Evolutionary conservation across 352 stramenopile species (phyloP).

Genomic region (Phytopythium aichiense): DNA sequence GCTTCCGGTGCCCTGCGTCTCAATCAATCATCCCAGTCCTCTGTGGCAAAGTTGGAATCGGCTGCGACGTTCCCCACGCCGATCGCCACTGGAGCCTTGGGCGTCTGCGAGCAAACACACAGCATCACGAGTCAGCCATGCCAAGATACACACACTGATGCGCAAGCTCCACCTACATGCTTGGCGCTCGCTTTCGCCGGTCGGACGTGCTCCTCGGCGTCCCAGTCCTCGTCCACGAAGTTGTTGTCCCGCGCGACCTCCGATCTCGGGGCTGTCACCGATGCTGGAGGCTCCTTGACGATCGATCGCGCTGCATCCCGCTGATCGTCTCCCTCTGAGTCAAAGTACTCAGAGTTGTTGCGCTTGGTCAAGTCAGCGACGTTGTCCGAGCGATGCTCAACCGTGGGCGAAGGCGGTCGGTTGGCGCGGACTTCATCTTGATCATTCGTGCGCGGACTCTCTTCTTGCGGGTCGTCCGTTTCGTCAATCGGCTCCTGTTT

Average conservation of each 20-base stretch:
- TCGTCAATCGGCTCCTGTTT: conserved; percentile 23
- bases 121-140: conserved; percentile 7
- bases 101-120: conserved; percentile 3
- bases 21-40: conserved; percentile 59
- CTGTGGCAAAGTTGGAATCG: conserved; percentile 62
- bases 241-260: conserved; percentile 59
- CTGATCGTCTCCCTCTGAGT: conserved; percentile 22
- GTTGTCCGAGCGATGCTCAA: conserved; percentile 12
- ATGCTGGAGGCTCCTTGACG: background rate
- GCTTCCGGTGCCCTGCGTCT: no score
- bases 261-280: conserved; percentile 8
- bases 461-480: conserved; percentile 25
- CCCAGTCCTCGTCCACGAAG: conserved; percentile 77
- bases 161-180: background rate
- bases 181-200: background rate
- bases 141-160: background rate
- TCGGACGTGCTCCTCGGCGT: conserved; percentile 36
- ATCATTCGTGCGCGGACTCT: conserved; percentile 25
- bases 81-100: background rate
- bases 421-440: conserved; percentile 1
- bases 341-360: conserved; percentile 48
- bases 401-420: background rate
- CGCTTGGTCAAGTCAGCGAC: conserved; percentile 11
- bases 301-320: background rate
- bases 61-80: conserved; percentile 42